Evolutionary conservation across 2,329 filamentous ascomycete genomes (phyloP).

Genomic region (Aureobasidium mangrovei): DNA sequence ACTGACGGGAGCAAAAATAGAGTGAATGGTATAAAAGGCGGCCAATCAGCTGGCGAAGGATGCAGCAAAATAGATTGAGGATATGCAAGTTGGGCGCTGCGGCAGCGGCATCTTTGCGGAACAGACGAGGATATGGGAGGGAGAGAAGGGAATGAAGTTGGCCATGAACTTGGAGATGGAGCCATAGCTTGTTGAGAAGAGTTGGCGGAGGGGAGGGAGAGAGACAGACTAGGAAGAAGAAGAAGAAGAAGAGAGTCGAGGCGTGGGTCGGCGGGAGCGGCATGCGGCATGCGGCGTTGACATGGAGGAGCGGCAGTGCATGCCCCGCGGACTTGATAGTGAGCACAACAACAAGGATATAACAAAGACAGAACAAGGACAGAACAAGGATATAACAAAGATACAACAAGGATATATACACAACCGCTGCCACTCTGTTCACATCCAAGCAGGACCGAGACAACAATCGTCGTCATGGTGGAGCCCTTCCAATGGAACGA

Average conservation of each 20-base stretch:
- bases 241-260: neutral
- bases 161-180: neutral
- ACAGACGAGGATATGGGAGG: neutral
- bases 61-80: slow-evolving; percentile 1
- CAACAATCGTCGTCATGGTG: neutral
- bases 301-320: no score
- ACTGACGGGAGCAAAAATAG: neutral
- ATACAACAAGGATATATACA: no score
- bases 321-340: no score
- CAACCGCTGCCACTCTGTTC: neutral
- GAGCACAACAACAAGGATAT: no score
- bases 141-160: neutral
- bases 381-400: no score
- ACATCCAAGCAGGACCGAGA: neutral
- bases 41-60: slow-evolving; percentile 10
- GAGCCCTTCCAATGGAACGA: slow-evolving; percentile 22
- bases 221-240: neutral
- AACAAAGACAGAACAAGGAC: no score
- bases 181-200: neutral
- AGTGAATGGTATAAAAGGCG: neutral
- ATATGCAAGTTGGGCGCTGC: neutral
- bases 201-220: neutral
- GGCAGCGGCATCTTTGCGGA: slow-evolving; percentile 5
- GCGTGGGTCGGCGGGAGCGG: no score
- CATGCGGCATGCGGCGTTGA: no score